Evolutionary conservation across 495 filamentous ascomycete species (phyloP), one percentile per base, ranked within the genome.

Genomic region (Symbiotaphrina buchneri): DNA sequence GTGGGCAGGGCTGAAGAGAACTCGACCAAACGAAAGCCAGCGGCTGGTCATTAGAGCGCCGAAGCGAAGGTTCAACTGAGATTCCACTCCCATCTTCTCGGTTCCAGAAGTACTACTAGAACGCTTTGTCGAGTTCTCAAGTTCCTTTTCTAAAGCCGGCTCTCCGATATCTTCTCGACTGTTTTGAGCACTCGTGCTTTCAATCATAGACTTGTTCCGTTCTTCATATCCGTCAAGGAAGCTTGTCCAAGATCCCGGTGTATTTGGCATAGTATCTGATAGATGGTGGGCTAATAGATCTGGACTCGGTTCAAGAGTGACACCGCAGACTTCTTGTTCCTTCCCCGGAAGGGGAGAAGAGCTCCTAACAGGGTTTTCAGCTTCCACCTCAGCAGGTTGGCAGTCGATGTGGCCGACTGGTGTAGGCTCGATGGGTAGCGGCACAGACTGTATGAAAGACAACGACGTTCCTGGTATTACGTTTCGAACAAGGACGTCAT

Each of bases 11-110:
- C 79, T 90, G 53, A 99, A 92, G 6, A 99, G 65, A 0, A 95
- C 83, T 32, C 84, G 71, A 10, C 87, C 87, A 49, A 93, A 95
- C 5, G 82, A 85, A 15, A 99, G 63, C 84, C 85, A 95, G 36
- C 70, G 66, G 47, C 69, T 74, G 1, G 73, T 74, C 67, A 74
- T 74, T 10, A 81, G 49, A 6, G 74, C 73, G 21, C 74, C 79
- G 3, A 83, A 81, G 8, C 82, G 64, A 31, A 94, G 68, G 49
- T 90, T 87, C 27, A 77, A 77, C 33, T 74, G 69, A 0, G 76
- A 68, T 10, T 67, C 61, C 5, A 74, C 63, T 8, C 66, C 70
- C 31, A 66, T 63, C 32, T 62, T 59, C 19, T 72, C 65, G n/a
- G n/a, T n/a, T n/a, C n/a, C n/a, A n/a, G n/a, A n/a, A n/a, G n/a